Percentiles rank a stretch among this genome's conserved stretches.
Evolutionary conservation across 1,284 basidiomycete genomes (phyloP).

Genomic region (Marasmius fiardii): DNA sequence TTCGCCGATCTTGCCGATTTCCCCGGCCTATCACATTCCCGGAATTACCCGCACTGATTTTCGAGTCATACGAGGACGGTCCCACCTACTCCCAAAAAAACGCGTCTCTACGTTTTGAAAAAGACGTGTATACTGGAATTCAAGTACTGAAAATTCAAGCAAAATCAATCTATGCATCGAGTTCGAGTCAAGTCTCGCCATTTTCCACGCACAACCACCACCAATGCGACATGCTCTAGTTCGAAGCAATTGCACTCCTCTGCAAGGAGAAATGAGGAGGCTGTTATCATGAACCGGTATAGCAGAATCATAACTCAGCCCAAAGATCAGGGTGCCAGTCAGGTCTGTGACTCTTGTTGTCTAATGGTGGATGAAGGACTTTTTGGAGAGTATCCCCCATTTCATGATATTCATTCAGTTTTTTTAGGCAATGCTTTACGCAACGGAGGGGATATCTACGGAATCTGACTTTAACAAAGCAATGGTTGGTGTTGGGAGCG

Average conservation of each 20-base stretch:
- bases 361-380: conserved; percentile 2
- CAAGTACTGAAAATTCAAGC: background rate
- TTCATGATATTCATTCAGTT: conserved; percentile 8
- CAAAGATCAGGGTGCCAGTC: conserved; percentile 91
- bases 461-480: conserved; percentile 88
- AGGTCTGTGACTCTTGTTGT: conserved; percentile 46
- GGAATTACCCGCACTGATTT: too few relatives aligned
- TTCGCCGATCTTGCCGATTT: too few relatives aligned
- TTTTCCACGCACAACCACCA: conserved; percentile 1
- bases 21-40: too few relatives aligned
- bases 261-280: conserved; percentile 41
- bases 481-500: conserved; percentile 93
- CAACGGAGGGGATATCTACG: conserved; percentile 81
- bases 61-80: too few relatives aligned
- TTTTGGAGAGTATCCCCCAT: too few relatives aligned
- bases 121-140: background rate
- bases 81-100: background rate
- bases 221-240: conserved; percentile 25
- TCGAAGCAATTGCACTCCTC: conserved; percentile 33
- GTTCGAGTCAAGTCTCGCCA: background rate
- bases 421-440: conserved; percentile 91
- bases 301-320: conserved; percentile 82
- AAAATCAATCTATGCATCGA: background rate
- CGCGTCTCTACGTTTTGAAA: background rate
- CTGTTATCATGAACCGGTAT: conserved; percentile 76